These are phyloP conservation scores for Phytophthora parvispora DNA, from an alignment of 352 stramenopile genomes.

Conservation along the genomic window DNA sequence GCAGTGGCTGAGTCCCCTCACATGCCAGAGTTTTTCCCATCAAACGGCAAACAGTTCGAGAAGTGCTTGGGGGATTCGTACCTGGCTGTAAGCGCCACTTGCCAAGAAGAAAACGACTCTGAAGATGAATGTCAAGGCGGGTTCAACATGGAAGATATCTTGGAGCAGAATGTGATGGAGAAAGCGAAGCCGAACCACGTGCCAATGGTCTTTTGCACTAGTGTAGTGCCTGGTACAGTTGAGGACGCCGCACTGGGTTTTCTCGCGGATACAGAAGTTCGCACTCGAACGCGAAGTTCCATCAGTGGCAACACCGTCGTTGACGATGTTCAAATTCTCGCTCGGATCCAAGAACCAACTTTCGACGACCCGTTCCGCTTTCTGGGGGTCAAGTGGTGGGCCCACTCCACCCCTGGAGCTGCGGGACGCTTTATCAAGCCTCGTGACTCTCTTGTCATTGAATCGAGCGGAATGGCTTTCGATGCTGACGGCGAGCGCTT, in stretches of 20 bases:
- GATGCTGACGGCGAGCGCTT: constrained; percentile 37
- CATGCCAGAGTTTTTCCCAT: constrained; percentile 29
- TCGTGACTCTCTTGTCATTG: constrained; percentile 44
- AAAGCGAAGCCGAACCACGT: constrained; percentile 22
- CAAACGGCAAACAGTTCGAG: constrained; percentile 14
- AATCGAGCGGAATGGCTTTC: constrained; percentile 43
- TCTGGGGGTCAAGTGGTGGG: constrained; percentile 54
- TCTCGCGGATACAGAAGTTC: constrained; percentile 38
- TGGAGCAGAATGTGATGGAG: constrained; percentile 29
- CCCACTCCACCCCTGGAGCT: constrained; percentile 23
- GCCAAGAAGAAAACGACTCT: constrained; percentile 15
- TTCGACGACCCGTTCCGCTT: constrained; percentile 54
- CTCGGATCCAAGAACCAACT: constrained; percentile 38
- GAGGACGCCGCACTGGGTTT: constrained; percentile 49
- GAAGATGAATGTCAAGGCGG: constrained; percentile 17
- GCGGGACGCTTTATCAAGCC: constrained; percentile 36
- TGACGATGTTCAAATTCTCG: constrained; percentile 33
- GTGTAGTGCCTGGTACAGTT: constrained; percentile 39
- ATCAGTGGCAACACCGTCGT: constrained; percentile 27
- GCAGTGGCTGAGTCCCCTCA: constrained; percentile 27
- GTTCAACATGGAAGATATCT: constrained; percentile 12
- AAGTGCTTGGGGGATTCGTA: constrained; percentile 15
- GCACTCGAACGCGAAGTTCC: constrained; percentile 32
- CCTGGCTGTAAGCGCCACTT: constrained; percentile 18
- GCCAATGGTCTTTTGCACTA: constrained; percentile 35